Evolutionary conservation across 495 filamentous ascomycete species (phyloP).

Genomic region (Xylaria scruposa): DNA sequence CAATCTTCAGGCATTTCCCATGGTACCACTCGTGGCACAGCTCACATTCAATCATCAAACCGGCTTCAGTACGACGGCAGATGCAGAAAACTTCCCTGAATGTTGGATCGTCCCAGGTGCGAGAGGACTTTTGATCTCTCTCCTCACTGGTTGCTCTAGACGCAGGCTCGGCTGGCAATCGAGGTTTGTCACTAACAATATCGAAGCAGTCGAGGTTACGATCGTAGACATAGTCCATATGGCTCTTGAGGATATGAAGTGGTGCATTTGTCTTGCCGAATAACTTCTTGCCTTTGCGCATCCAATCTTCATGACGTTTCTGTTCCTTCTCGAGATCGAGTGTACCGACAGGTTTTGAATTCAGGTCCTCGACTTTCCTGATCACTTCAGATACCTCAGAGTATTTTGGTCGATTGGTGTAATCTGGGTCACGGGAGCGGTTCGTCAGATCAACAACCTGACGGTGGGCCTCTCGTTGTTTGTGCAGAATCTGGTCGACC

Average conservation of each 20-base stretch:
- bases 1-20: conserved; percentile 97
- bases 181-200: conserved; percentile 79
- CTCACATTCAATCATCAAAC: conserved; percentile 99
- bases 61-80: conserved; percentile 88
- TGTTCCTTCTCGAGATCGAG: conserved; percentile 94
- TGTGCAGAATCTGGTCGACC: conserved; percentile 92
- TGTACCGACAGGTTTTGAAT: conserved; percentile 89
- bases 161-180: conserved; percentile 88
- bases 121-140: conserved; percentile 55
- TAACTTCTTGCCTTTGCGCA: conserved; percentile 96
- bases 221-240: conserved; percentile 92
- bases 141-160: conserved; percentile 83
- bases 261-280: conserved; percentile 99
- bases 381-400: conserved; percentile 88
- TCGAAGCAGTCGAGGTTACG: conserved; percentile 93
- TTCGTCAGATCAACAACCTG: conserved; percentile 83
- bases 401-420: conserved; percentile 84
- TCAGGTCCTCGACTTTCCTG: conserved; percentile 83
- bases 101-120: conserved; percentile 56
- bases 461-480: conserved; percentile 92
- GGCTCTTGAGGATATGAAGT: conserved; percentile 87
- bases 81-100: conserved; percentile 93
- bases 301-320: conserved; percentile 98
- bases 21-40: conserved; percentile 99
- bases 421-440: conserved; percentile 74